Evolutionary conservation across 148 eudicot genomes (phyloP).

Genomic region (Diospyros lotus): DNA sequence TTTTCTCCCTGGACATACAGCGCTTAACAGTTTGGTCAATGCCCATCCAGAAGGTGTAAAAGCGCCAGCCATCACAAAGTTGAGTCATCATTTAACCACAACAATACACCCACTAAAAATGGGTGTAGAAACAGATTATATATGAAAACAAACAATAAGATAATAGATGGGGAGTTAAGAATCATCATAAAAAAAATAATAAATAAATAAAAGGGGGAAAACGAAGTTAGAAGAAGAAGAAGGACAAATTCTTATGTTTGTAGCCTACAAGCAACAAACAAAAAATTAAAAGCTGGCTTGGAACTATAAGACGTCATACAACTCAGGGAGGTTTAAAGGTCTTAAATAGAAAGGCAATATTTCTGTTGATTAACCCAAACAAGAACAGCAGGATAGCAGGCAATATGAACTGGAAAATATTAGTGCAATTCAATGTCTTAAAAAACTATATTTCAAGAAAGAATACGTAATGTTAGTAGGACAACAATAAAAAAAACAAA

Average conservation of each 20-base stretch:
- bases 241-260: background rate
- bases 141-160: background rate
- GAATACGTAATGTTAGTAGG: background rate
- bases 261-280: background rate
- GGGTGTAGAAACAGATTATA: conserved; percentile 2
- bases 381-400: conserved; percentile 6
- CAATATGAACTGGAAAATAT: background rate
- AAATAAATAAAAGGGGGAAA: background rate
- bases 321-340: background rate
- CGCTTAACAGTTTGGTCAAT: conserved; percentile 74
- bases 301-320: background rate
- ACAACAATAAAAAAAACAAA: background rate
- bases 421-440: background rate
- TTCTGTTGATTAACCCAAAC: background rate
- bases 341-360: too few species aligned
- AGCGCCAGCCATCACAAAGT: conserved; percentile 42
- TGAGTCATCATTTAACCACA: background rate
- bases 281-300: background rate
- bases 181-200: background rate
- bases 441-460: background rate
- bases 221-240: background rate
- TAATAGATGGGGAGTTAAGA: background rate
- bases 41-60: conserved; percentile 83
- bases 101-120: background rate
- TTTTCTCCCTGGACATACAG: conserved; percentile 76